phyloP scores from a whole-genome alignment of 2,329 filamentous ascomycete genomes.

The Fusarium foetens region DNA sequence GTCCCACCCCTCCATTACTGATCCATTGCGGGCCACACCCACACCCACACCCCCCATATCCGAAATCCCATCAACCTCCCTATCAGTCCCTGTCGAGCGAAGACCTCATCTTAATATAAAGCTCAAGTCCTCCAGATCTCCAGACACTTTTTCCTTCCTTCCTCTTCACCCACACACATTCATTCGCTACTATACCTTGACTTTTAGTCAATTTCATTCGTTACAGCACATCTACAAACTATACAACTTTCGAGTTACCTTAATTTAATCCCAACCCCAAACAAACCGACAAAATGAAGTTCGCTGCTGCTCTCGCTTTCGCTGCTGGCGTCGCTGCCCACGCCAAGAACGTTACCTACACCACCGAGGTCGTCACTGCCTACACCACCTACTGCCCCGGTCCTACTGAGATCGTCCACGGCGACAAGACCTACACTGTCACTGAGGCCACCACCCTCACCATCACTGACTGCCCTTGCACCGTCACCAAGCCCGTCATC shows the following conservation, averaged over 20 bases:
- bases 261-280: constrained; percentile 48
- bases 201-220: constrained; percentile 46
- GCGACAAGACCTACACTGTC: constrained; percentile 74
- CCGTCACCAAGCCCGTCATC: constrained; percentile 67
- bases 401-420: constrained; percentile 71
- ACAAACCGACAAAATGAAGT: constrained; percentile 70
- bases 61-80: constrained; percentile 37
- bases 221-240: constrained; percentile 42
- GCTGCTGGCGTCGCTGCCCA: constrained; percentile 63
- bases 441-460: constrained; percentile 75
- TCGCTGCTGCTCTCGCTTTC: constrained; percentile 63
- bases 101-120: constrained; percentile 57
- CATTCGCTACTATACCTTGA: constrained; percentile 44
- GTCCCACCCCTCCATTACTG: constrained; percentile 22
- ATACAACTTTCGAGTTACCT: constrained; percentile 49
- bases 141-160: constrained; percentile 50
- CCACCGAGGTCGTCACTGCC: constrained; percentile 72
- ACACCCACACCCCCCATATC: constrained; percentile 11
- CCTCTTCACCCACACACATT: constrained; percentile 55
- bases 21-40: constrained; percentile 2
- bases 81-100: constrained; percentile 13
- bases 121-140: constrained; percentile 55
- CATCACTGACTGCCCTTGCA: constrained; percentile 79
- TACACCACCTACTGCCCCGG: constrained; percentile 79
- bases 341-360: constrained; percentile 58